phyloP scores from a whole-genome alignment of 177 flowering plant genomes.

The Vitis hybrid region DNA sequence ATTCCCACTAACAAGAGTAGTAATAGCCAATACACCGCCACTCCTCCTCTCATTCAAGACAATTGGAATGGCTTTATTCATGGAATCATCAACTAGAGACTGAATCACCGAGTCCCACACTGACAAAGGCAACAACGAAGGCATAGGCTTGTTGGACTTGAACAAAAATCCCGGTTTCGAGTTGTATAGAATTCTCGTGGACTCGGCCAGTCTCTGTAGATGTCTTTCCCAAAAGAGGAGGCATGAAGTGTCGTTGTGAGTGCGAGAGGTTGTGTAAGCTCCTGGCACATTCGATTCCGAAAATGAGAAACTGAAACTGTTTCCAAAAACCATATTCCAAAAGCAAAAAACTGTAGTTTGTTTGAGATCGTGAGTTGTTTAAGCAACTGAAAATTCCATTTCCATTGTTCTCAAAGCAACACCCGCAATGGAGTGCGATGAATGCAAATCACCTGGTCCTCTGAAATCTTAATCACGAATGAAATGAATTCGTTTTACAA shows the following conservation, averaged over 20 bases:
- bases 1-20: slow-evolving; percentile 54
- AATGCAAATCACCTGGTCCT: too few species aligned
- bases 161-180: slow-evolving; percentile 51
- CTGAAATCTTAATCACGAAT: neutral
- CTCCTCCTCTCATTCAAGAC: slow-evolving; percentile 35
- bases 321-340: neutral
- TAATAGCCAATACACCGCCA: slow-evolving; percentile 67
- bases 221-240: slow-evolving; percentile 83
- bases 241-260: slow-evolving; percentile 48
- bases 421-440: too few species aligned
- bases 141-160: slow-evolving; percentile 8
- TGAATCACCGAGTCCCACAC: slow-evolving; percentile 35
- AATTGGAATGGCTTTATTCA: slow-evolving; percentile 37
- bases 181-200: slow-evolving; percentile 38
- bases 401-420: too few species aligned
- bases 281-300: slow-evolving; percentile 36
- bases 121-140: slow-evolving; percentile 1
- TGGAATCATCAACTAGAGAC: slow-evolving; percentile 42
- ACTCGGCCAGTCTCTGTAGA: slow-evolving; percentile 56
- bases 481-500: neutral
- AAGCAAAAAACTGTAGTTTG: neutral
- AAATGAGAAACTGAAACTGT: neutral
- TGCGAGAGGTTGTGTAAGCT: slow-evolving; percentile 88
- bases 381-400: too few species aligned
- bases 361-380: too few species aligned